Evolutionary conservation across 768 basidiomycete species (phyloP), one percentile per base, ranked within the genome.

Genomic region (Suillus americanus): DNA sequence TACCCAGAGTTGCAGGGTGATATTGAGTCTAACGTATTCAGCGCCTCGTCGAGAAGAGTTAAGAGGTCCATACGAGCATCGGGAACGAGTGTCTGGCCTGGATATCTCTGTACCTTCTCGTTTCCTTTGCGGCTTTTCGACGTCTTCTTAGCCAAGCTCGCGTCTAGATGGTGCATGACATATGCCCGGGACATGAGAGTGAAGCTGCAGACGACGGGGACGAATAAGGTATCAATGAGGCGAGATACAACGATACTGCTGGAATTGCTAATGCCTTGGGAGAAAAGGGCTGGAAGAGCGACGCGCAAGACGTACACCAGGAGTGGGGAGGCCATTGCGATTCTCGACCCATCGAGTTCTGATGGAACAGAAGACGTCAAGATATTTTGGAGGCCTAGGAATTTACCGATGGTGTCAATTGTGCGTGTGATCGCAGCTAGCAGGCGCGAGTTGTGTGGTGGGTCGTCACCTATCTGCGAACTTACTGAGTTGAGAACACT

Each of bases 21-120:
- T 20, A 73, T 64, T 3, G 65, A 56, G 12, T 72, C 67, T 13
- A 75, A 40, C 2, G 68, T 71, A 12, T 61, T 53, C 41, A 75
- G 61, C 0, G 71, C 68, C 40, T 62, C 60, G 14, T 66, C 67
- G 41, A 77, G 65, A 62, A 75, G 69, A 33, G 71, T 57, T 28
- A 75, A 65, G 35, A 66, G 55, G 43, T 76, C 72, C 20, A 65
- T 65, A 59, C 71, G 69, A 30, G 62, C 23, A 48, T 75, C 73
- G 1, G 70, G 23, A 37, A 62, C 9, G 25, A 46, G 60, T 23
- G 33, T n/a, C 33, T 57, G 35, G 40, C 59, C 28, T 30, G 53
- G 7, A 20, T 14, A 33, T 46, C 50, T 51, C 5, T 30, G n/a
- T 6, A 56, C 38, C 45, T 64, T 66, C 13, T 51, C 46, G 10